Conservation (phyloP, 1,284 basidiomycete genomes). For the Inonotus hispidus region DNA sequence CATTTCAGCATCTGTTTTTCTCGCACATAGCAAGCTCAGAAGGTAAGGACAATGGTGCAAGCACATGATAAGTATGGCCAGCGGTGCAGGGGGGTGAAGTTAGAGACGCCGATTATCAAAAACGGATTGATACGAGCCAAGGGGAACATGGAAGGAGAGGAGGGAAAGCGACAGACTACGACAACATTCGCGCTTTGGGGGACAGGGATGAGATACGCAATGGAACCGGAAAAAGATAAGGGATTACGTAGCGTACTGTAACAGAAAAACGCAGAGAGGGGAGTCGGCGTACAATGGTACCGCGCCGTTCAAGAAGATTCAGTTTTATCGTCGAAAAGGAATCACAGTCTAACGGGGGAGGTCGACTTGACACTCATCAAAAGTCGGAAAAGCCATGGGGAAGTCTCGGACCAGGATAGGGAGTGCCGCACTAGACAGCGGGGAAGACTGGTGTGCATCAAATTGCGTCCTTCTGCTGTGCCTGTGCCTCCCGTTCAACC, state of each 20-base stretch:
- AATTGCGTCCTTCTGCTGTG: slow-evolving; percentile 33
- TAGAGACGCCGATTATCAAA: background rate
- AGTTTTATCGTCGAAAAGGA: background rate
- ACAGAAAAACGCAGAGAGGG: slow-evolving; percentile 6
- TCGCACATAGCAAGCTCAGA: background rate
- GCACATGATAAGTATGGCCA: background rate
- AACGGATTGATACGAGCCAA: background rate
- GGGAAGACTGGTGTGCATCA: background rate
- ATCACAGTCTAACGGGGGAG: background rate
- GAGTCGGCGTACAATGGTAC: slow-evolving; percentile 2
- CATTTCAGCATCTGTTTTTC: slow-evolving; percentile 1
- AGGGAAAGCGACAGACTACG: slow-evolving; percentile 15
- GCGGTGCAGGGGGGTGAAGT: background rate
- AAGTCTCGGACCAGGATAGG: background rate
- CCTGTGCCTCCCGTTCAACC: slow-evolving; percentile 73
- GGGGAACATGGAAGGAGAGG: slow-evolving; percentile 1
- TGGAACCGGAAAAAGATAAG: background rate
- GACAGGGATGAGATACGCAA: background rate
- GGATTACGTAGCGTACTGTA: slow-evolving; percentile 4
- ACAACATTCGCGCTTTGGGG: slow-evolving; percentile 4
- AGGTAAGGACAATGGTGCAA: background rate
- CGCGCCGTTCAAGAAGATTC: slow-evolving; percentile 7
- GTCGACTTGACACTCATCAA: background rate
- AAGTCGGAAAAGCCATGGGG: background rate
- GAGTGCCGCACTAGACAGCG: background rate